A percentile compares a stretch with the other conserved stretches of the same genome.
Conservation (phyloP, 352 stramenopile species). For the Phytophthora foliorum region DNA sequence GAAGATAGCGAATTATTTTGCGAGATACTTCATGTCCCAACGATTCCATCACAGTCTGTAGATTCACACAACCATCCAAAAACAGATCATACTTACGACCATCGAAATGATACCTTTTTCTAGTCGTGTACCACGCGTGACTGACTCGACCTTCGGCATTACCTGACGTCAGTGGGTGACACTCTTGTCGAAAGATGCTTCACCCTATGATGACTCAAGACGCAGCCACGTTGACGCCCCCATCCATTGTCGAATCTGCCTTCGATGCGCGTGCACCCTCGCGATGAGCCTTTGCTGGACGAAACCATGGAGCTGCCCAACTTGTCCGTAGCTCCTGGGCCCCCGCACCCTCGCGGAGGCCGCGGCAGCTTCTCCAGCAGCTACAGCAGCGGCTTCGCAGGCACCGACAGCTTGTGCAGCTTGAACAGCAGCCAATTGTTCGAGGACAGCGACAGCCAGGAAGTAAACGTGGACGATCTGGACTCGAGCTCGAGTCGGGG, state of each 20-base stretch:
- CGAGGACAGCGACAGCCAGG: constrained; percentile 27
- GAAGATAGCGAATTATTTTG: too few species aligned
- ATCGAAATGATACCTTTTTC: not conserved
- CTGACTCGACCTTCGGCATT: constrained; percentile 30
- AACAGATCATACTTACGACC: not conserved
- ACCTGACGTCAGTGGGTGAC: constrained; percentile 18
- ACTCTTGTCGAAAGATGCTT: constrained; percentile 20
- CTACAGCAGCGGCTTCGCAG: constrained; percentile 33
- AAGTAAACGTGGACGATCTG: constrained; percentile 35
- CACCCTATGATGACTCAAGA: not conserved
- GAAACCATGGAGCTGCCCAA: constrained; percentile 35
- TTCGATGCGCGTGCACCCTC: constrained; percentile 17
- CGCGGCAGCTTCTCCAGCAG: constrained; percentile 40
- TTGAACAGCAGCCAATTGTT: constrained; percentile 40
- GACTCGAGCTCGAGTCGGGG: constrained; percentile 33
- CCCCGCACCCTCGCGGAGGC: constrained; percentile 31
- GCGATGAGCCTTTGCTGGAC: constrained; percentile 30
- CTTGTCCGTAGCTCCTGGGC: constrained; percentile 24
- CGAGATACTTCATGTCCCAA: not conserved
- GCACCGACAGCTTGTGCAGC: constrained; percentile 39
- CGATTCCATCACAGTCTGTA: not conserved
- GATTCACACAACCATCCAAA: not conserved
- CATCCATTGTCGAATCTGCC: constrained; percentile 23
- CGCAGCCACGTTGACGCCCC: not conserved
- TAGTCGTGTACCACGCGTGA: not conserved